Evolutionary conservation across 2,329 filamentous ascomycete species (phyloP), one percentile per base, ranked within the genome.

Genomic region (Cladosporium phlei): DNA sequence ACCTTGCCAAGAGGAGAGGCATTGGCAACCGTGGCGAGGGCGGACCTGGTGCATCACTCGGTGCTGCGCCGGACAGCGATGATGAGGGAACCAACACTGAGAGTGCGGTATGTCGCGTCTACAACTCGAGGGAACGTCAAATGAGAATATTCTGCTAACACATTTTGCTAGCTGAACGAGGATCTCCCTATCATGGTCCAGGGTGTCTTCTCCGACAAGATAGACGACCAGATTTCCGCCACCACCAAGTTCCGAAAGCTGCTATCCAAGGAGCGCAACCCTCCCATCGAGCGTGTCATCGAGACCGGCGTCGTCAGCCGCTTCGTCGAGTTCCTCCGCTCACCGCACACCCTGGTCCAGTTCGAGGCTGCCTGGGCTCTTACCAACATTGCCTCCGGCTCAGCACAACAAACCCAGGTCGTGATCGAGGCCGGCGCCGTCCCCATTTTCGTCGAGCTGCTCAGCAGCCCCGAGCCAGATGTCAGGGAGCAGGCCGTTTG

Each of bases 201-300:
- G 65, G 93, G 93, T 53, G 93, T 98, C 64, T 97, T 98, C 75
- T 98, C 93, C 55, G 91, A 98, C 56, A 89, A 97, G 72, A 96
- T 98, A 71, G 93, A 98, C 66, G 80, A 86, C 59, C 93, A 98
- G 73, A 98, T 98, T 60, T 84, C 91, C 72, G 89, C 91, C 49
- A 98, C 93, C 21, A 98, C 93, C 59, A 96, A 95, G 71, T 98
- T 98, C 78, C 80, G 93, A 68, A 98, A 98, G 78, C 80, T 98
- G 32, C 77, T 98, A 21, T 96, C 89, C 57, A 98, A 98, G 76
- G 93, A 98, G 77, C 88, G 93, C 66, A 98, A 98, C 75, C 93
- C 93, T 37, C 93, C 93, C 35, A 98, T 98, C 67, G 93, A 98
- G 75, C 89, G 94, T 67, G 93, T 98, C 59, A 98, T 98, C 72